Evolutionary conservation across 495 filamentous ascomycete species (phyloP), one percentile per base, ranked within the genome.

Genomic region (Hypoxylon fuscum): DNA sequence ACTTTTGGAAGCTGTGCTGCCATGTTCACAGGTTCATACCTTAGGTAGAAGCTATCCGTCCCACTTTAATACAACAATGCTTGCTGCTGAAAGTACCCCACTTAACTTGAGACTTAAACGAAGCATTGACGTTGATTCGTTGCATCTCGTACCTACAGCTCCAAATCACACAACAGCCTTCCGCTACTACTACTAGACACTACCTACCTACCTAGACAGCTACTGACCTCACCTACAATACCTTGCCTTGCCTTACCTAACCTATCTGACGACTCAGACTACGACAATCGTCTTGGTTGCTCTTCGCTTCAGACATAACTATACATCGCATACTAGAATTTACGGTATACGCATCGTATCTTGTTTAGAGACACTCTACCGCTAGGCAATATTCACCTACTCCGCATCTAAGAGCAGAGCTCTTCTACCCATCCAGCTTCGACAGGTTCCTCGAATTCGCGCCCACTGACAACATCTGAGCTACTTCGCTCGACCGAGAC

Each of bases 101-200:
- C 55, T 65, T 59, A 59, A 55, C 44, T 35, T 38, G 41, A 35
- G 23, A 21, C 37, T 55, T 59, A 54, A 32, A 54, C 35, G 47
- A 43, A 58, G 59, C 53, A 64, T 49, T 64, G 55, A 64, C 61
- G 61, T 64, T 65, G n/a, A 65, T 47, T 50, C 35, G 35, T n/a
- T 15, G n/a, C 35, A 38, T 41, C 20, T 6, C 14, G 46, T 43
- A 49, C 44, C 46, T 23, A 53, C 35, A 59, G 56, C 56, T 59
- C 56, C 40, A 51, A 46, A 59, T 52, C 47, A 29, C 41, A 52
- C 47, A 59, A 38, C 48, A 44, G 46, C 49, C 47, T 47, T 4
- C 14, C 7, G 22, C 29, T 46, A 27, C 42, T 15, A 38, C 6
- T 22, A 27, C 4, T 4, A 8, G 3, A 27, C 25, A 27, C 25